Evolutionary conservation across 1,284 basidiomycete species (phyloP).

Genomic region (Fomitiporia mediterranea): DNA sequence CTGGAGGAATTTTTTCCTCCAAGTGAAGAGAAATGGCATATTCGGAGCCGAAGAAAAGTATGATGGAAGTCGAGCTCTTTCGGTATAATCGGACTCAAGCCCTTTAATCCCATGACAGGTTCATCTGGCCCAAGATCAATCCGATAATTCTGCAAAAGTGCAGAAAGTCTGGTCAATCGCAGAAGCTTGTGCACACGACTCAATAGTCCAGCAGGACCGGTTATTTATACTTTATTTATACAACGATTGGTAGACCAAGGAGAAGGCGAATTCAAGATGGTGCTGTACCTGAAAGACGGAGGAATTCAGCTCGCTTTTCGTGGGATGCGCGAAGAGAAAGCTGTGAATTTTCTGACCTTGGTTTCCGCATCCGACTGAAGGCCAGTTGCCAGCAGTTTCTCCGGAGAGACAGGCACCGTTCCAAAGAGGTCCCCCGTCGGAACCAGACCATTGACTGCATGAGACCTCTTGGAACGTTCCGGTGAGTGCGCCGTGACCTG

Average conservation of each 20-base stretch:
- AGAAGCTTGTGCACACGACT: background rate
- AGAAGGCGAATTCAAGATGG: constrained; percentile 3
- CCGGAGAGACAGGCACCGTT: constrained; percentile 18
- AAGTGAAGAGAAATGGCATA: constrained; percentile 25
- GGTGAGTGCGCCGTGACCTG: constrained; percentile 19
- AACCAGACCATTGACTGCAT: constrained; percentile 20
- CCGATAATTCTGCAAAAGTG: constrained; percentile 30
- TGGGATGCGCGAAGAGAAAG: background rate
- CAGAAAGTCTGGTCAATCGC: background rate
- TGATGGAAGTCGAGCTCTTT: background rate
- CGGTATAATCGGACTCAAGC: background rate
- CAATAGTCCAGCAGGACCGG: background rate
- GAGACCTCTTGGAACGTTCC: constrained; percentile 20
- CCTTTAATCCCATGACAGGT: constrained; percentile 24
- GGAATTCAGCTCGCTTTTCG: background rate
- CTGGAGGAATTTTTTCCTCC: constrained; percentile 29
- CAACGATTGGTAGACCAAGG: too few relatives aligned
- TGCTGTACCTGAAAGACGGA: constrained; percentile 16
- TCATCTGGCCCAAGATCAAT: constrained; percentile 41
- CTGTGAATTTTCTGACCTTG: constrained; percentile 10
- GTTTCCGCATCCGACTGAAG: constrained; percentile 19
- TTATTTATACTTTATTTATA: too few relatives aligned
- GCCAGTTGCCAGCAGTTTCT: constrained; percentile 19
- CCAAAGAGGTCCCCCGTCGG: constrained; percentile 17
- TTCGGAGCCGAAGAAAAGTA: constrained; percentile 15